Base-by-base conservation (phyloP, 345 rosid species). In the Salix dunnii region DNA sequence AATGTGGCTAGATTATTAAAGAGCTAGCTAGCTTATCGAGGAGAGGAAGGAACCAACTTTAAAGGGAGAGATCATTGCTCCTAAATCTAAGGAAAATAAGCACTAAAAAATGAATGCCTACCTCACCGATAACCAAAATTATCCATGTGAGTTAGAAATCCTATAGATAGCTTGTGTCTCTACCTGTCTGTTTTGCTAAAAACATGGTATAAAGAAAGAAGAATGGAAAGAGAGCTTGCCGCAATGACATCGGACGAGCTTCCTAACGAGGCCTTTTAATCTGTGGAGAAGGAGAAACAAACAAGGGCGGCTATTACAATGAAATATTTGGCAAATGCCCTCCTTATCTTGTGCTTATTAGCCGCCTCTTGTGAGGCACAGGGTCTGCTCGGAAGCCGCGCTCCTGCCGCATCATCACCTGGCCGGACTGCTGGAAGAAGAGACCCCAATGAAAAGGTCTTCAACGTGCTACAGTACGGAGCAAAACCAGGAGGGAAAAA, bases 401-500 rank as follows among this genome's bases (percentile, higher is more conserved):
- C 21, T 33, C 14, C 16, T 7, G 48, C 12, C 18, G 43, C 55
- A 53, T 13, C 1, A 46, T 12, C 18, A 46, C 5, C 49, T 46
- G 18, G 49, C 49, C 71, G 28, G 48, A 30, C 3, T 0, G 53
- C n/a, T 18, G 9, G 23, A 28, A 33, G 20, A 53, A 65, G 73
- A 13, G 82, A 76, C 31, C 83, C 83, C 14, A 49, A 11, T 1
- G 90, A 84, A 79, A 86, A 80, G 72, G 33, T 86, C 38, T 87
- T 89, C 74, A 78, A 86, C 49, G 88, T 89, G 20, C 12, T 79
- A 31, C 49, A 80, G 1, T 86, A 55, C 28, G 89, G 87, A 7
- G 92, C 87, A 7, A 77, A 77, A 36, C 53, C 75, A 7, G 82
- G 78, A 28, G 88, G 85, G 7, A 27, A 28, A 36, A 62, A 68